Percentiles rank a stretch among this genome's conserved stretches.
phyloP scores from a whole-genome alignment of 306 rosid genomes.

The Elaeagnus macrophylla region DNA sequence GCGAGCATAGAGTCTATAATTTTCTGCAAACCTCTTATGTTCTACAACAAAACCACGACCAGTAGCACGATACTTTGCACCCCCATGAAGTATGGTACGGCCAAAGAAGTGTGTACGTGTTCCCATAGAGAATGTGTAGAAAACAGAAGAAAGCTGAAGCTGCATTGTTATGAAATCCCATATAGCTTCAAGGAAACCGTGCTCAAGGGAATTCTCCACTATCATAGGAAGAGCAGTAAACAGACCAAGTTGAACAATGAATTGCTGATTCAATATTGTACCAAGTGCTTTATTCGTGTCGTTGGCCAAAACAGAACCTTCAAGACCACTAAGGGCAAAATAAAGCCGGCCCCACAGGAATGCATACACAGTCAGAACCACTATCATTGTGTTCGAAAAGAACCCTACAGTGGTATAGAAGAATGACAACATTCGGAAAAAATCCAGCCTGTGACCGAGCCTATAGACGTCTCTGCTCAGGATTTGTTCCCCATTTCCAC shows the following conservation, averaged over 20 bases:
- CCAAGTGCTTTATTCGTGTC: slow-evolving; percentile 43
- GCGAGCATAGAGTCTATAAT: slow-evolving; percentile 78
- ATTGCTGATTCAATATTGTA: slow-evolving; percentile 63
- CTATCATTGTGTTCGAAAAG: slow-evolving; percentile 69
- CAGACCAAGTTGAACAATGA: slow-evolving; percentile 69
- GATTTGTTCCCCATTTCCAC: slow-evolving; percentile 89
- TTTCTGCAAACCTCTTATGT: slow-evolving; percentile 82
- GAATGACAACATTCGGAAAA: slow-evolving; percentile 75
- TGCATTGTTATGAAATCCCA: slow-evolving; percentile 88
- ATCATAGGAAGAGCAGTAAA: slow-evolving; percentile 89
- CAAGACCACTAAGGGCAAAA: slow-evolving; percentile 80
- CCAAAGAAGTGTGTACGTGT: slow-evolving; percentile 80
- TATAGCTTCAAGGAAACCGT: slow-evolving; percentile 64
- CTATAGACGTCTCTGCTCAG: slow-evolving; percentile 77
- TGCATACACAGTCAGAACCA: slow-evolving; percentile 66
- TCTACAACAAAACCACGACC: slow-evolving; percentile 93
- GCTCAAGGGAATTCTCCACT: slow-evolving; percentile 74
- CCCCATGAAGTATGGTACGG: slow-evolving; percentile 78
- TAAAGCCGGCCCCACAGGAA: slow-evolving; percentile 75
- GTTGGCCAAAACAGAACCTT: slow-evolving; percentile 32
- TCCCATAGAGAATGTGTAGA: slow-evolving; percentile 80
- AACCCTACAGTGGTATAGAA: slow-evolving; percentile 82
- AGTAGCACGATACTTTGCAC: slow-evolving; percentile 83
- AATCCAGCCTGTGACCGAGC: slow-evolving; percentile 80
- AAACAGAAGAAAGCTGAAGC: slow-evolving; percentile 84